A percentile compares a stretch with the other conserved stretches of the same genome.
Conservation (phyloP, 306 rosid genomes). For the Prinsepia uniflora region DNA sequence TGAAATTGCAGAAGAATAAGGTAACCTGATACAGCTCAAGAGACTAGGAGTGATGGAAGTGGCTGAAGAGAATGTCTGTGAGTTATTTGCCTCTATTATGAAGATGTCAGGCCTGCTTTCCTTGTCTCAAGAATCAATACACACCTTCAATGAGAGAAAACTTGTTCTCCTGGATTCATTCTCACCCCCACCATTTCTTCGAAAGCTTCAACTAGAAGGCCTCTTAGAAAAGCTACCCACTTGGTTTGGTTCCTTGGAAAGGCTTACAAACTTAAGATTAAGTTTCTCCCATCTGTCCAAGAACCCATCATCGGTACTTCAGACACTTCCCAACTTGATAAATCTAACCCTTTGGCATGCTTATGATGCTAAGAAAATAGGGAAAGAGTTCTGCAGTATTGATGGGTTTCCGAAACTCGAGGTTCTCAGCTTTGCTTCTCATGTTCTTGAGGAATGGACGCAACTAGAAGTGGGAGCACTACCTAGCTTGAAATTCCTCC, state of each 20-base stretch:
- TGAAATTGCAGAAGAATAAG: slow-evolving; percentile 22
- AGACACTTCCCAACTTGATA: slow-evolving; percentile 26
- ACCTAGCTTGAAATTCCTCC: slow-evolving; percentile 24
- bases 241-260: slow-evolving; percentile 28
- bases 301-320: slow-evolving; percentile 26
- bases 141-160: not conserved
- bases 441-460: slow-evolving; percentile 26
- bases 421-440: slow-evolving; percentile 24
- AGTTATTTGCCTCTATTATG: slow-evolving; percentile 19
- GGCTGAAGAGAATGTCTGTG: slow-evolving; percentile 18
- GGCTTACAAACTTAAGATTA: slow-evolving; percentile 19
- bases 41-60: slow-evolving; percentile 23
- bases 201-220: slow-evolving; percentile 21
- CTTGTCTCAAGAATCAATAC: slow-evolving; percentile 21
- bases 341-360: slow-evolving; percentile 21
- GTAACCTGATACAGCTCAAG: slow-evolving; percentile 17
- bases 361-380: slow-evolving; percentile 19
- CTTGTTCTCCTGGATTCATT: slow-evolving; percentile 24
- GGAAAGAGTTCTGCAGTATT: slow-evolving; percentile 14
- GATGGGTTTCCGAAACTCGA: slow-evolving; percentile 30
- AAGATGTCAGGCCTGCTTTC: slow-evolving; percentile 23
- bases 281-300: slow-evolving; percentile 15
- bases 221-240: slow-evolving; percentile 16
- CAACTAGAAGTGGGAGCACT: slow-evolving; percentile 27
- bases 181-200: slow-evolving; percentile 21